Evolutionary conservation across 192 early-diverging fungal species (phyloP).

Genomic region (Coemansia sp.): DNA sequence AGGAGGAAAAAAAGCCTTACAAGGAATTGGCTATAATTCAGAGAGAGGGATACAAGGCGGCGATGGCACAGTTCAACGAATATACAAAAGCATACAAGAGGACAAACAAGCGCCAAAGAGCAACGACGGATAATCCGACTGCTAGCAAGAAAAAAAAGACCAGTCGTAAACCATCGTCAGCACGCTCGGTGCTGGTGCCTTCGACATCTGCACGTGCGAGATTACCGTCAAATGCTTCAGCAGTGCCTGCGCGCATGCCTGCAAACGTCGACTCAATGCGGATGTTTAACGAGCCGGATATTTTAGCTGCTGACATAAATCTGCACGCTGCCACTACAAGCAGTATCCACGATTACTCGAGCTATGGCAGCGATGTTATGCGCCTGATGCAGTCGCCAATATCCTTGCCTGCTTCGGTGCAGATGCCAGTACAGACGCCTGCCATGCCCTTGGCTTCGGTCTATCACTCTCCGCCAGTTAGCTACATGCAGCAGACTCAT

Average conservation of each 20-base stretch:
- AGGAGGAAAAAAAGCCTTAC: neutral
- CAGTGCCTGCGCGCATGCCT: neutral
- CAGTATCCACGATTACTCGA: neutral
- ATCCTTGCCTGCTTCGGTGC: neutral
- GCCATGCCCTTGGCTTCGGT: neutral
- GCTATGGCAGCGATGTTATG: neutral
- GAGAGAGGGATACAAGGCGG: neutral
- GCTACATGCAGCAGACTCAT: neutral
- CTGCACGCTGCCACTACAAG: neutral
- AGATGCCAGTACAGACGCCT: neutral
- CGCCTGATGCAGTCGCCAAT: neutral
- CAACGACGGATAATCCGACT: neutral
- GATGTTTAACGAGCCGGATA: no score
- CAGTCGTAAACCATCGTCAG: neutral
- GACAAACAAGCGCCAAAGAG: conserved; percentile 62
- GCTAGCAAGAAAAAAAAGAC: conserved; percentile 8
- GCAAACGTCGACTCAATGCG: neutral
- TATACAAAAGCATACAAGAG: conserved; percentile 62
- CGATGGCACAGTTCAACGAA: conserved; percentile 43
- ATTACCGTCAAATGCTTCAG: neutral
- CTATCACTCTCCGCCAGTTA: neutral
- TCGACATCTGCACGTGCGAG: neutral
- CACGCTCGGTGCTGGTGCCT: neutral
- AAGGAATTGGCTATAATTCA: neutral
- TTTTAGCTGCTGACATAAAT: neutral